Percentiles rank a stretch among this genome's conserved stretches.
Evolutionary conservation across 73 alveolate species (phyloP).

Genomic region (Blepharisma stoltei): DNA sequence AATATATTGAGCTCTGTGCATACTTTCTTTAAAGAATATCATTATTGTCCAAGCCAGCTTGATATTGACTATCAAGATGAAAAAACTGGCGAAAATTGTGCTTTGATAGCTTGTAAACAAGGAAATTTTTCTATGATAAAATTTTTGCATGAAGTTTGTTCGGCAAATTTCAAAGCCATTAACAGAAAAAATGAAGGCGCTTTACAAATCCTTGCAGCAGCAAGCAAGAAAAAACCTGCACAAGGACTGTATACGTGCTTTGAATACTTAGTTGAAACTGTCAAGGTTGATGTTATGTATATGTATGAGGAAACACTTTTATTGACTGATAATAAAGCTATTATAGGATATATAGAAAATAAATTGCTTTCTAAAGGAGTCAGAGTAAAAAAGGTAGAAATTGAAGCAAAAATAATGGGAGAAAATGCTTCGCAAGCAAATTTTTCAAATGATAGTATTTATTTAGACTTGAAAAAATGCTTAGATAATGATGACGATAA

Average conservation of each 20-base stretch:
- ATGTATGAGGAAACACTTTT: constrained; percentile 20
- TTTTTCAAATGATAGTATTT: too few relatives aligned
- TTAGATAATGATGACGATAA: too few relatives aligned
- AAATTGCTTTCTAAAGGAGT: constrained; percentile 5
- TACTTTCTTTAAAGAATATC: neutral
- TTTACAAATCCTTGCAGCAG: neutral
- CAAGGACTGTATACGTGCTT: neutral
- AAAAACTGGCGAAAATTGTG: constrained; percentile 24
- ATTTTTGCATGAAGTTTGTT: neutral
- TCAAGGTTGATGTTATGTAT: constrained; percentile 14
- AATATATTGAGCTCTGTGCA: neutral
- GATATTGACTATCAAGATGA: constrained; percentile 10
- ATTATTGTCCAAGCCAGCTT: neutral
- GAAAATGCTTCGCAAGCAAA: too few relatives aligned
- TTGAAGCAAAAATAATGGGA: neutral
- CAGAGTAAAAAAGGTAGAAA: neutral
- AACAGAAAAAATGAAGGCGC: constrained; percentile 9
- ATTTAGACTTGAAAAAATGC: too few relatives aligned
- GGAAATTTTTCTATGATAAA: constrained; percentile 19
- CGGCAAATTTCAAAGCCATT: neutral
- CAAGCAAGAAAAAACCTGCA: constrained; percentile 9
- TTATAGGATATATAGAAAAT: neutral
- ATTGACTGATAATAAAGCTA: constrained; percentile 11
- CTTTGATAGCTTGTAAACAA: constrained; percentile 8
- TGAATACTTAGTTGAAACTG: neutral